Evolutionary conservation across 768 basidiomycete genomes (phyloP).

Genomic region (Tulasnella calospora): DNA sequence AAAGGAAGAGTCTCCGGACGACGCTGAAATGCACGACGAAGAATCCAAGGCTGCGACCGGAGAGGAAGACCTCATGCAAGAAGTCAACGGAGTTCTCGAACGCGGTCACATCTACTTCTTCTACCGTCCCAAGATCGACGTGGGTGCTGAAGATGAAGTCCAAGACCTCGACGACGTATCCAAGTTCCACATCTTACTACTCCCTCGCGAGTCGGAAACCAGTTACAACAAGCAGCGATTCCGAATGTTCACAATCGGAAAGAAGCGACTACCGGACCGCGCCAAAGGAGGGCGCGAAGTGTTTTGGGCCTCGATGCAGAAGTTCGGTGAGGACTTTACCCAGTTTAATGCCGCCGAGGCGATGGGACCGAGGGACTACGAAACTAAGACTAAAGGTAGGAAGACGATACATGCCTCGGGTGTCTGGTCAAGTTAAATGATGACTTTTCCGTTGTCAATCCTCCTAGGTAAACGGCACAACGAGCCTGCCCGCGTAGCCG

Average conservation of each 20-base stretch:
- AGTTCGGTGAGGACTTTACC: slow-evolving; percentile 16
- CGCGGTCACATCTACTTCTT: slow-evolving; percentile 22
- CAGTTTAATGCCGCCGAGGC: slow-evolving; percentile 10
- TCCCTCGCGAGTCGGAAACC: neutral
- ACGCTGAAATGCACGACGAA: slow-evolving; percentile 9
- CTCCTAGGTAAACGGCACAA: slow-evolving; percentile 13
- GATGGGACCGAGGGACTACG: slow-evolving; percentile 7
- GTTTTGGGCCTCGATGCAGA: slow-evolving; percentile 16
- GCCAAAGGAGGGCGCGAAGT: slow-evolving; percentile 19
- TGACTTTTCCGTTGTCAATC: neutral
- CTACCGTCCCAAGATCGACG: slow-evolving; percentile 17
- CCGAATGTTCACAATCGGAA: slow-evolving; percentile 18
- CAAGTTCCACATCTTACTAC: slow-evolving; percentile 21
- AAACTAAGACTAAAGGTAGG: slow-evolving; percentile 14
- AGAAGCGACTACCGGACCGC: slow-evolving; percentile 18
- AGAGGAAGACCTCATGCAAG: neutral
- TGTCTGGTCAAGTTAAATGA: neutral
- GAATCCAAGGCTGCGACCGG: neutral
- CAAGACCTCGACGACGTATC: slow-evolving; percentile 18
- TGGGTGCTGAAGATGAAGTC: neutral
- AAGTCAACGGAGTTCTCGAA: slow-evolving; percentile 17
- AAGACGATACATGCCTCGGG: no score
- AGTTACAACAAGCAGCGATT: neutral
- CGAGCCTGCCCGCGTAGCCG: slow-evolving; percentile 17
- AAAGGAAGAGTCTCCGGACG: neutral